Evolutionary conservation across 1,284 basidiomycete species (phyloP), one percentile per base, ranked within the genome.

Genomic region (Cryptococcus jaspeensis): DNA sequence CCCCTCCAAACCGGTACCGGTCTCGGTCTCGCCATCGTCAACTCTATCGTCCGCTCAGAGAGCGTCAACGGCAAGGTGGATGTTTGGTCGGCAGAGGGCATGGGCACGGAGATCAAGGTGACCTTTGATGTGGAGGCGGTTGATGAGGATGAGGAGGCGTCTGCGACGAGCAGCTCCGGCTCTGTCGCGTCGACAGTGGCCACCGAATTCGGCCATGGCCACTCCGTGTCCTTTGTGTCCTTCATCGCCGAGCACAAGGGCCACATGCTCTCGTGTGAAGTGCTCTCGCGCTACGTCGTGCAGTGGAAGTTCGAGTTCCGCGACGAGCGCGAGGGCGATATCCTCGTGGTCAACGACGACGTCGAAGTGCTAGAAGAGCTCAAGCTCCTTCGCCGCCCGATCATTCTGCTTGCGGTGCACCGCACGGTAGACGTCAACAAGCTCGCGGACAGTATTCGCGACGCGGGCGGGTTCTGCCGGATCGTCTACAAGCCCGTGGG

Each of bases 11-110:
- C 92, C 1, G 94, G 94, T 1, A 98, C 94, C 0, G 94, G 94
- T 16, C 83, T 98, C 2, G 94, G 94, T n/a, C 84, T 97, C 22
- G 93, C 94, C 22, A 98, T 98, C 65, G 94, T 97, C 72, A 92
- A 91, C 80, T 92, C 88, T 66, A 78, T 78, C 52, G 85, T 95
- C 35, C 86, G 86, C 23, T 92, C 90, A 13, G 87, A 90, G 39
- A 88, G 87, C 56, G 85, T 96, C 56, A 85, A 87, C 49, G 94
- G 94, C 56, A 92, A 92, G 70, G 78, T 81, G 46, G 76, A 78
- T 50, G 78, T 79, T 6, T 78, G 74, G 74, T 78, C 75, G 0
- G 70, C 90, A 54, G 92, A 94, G 76, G 90, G 86, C 22, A 81
- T 87, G 50, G 93, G 93, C n/a, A 97, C 93, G 6, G 92, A 96